Evolutionary conservation across 106 monocot genomes (phyloP), one percentile per base, ranked within the genome.

Genomic region (Chionographis japonica): DNA sequence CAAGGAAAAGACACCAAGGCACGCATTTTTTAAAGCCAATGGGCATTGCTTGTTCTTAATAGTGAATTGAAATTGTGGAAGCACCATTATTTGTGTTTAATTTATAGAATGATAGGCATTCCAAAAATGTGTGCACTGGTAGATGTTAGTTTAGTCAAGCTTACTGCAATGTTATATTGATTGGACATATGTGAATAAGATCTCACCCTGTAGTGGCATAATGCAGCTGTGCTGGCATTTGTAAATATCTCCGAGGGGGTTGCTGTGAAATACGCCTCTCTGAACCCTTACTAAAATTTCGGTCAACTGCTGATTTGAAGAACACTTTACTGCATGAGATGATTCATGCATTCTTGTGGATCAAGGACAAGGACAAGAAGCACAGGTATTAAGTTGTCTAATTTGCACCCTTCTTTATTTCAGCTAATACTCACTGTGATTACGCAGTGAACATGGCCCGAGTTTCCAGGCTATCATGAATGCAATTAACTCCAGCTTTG

Each of bases 321-420:
- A 83, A 75, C 46, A 63, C 66, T 4, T 54, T 83, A 54, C 56
- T 83, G 7, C 83, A 83, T 74, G 74, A 83, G 40, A 83, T 83
- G 83, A 78, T 83, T 49, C 83, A 83, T 71, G 83, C 83, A 15
- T 82, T 67, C 55, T 63, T 83, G 62, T 83, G 73, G 73, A 69
- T 78, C 8, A 67, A 74, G 36, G 2, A 66, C 8, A 58, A 67
- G 52, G 78, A 74, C 54, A 71, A 10, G 46, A 58, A 78, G 42
- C 78, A 67, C 17, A 71, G 74, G 78, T 83, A 65, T 68, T 40
- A 4, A 8, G 6, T 54, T 40, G 20, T 58, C 27, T 49, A n/a
- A 4, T 12, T 51, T 16, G 9, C 35, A 5, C 41, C 17, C 3
- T 18, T 60, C 39, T 18, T 41, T 78, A 59, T 19, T 53, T 52